A percentile compares a stretch with the other conserved stretches of the same genome.
phyloP scores from a whole-genome alignment of 2,329 filamentous ascomycete genomes.

The Neocucurbitaria cava region DNA sequence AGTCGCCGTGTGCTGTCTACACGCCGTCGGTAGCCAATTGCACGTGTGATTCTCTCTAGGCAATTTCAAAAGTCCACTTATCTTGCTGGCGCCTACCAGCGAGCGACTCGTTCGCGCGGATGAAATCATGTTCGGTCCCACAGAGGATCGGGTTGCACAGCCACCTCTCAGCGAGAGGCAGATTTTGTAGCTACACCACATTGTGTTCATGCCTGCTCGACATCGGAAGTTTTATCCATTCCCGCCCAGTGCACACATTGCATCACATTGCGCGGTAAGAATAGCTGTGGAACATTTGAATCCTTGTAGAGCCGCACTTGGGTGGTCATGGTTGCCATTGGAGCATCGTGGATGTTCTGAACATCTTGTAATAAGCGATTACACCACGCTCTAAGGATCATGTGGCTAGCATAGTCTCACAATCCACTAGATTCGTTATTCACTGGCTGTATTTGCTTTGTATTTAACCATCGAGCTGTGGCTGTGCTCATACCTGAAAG shows the following conservation, averaged over 20 bases:
- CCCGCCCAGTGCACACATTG: conserved; percentile 11
- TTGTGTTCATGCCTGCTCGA: conserved; percentile 10
- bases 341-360: not conserved
- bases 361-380: not conserved
- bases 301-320: conserved; percentile 2
- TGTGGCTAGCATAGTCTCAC: not conserved
- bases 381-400: not conserved
- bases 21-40: conserved; percentile 7
- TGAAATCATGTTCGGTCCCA: conserved; percentile 16
- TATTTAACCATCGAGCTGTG: not conserved
- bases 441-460: not conserved
- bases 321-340: not conserved
- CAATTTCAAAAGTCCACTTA: conserved; percentile 4
- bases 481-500: not conserved
- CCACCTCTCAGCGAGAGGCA: conserved; percentile 35
- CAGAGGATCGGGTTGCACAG: conserved; percentile 24
- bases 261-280: conserved; percentile 5
- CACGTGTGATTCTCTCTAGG: not conserved
- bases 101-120: conserved; percentile 10
- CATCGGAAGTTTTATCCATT: not conserved
- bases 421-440: no score
- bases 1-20: conserved; percentile 7
- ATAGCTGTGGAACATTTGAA: conserved; percentile 5
- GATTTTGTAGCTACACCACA: conserved; percentile 21
- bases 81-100: conserved; percentile 14